Conservation (phyloP, 148 eudicot genomes). For the Bassia scoparia region DNA sequence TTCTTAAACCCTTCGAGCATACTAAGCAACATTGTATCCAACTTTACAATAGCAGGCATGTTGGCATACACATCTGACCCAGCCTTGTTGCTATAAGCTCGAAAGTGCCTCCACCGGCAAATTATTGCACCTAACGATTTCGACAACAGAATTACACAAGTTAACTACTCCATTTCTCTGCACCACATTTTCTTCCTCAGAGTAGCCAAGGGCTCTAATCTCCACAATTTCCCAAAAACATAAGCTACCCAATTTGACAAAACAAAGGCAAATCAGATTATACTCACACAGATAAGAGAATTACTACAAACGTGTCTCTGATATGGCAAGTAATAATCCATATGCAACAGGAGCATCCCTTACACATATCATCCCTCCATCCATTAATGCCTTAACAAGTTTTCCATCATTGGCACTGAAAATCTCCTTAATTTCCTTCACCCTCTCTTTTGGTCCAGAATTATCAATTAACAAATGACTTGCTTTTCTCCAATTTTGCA, state of each 20-base stretch:
- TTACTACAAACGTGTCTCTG: too few relatives aligned
- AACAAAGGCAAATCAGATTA: conserved; percentile 1
- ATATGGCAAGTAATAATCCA: too few relatives aligned
- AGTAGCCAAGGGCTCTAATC: conserved; percentile 79
- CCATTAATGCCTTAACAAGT: too few relatives aligned
- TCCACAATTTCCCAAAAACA: conserved; percentile 88
- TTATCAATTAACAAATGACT: too few relatives aligned
- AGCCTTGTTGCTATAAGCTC: conserved; percentile 87
- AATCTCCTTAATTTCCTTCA: too few relatives aligned
- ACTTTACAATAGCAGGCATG: conserved; percentile 85
- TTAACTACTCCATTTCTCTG: conserved; percentile 92
- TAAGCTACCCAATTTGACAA: conserved; percentile 46
- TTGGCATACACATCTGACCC: conserved; percentile 77
- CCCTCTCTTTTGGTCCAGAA: too few relatives aligned
- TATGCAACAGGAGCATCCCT: too few relatives aligned
- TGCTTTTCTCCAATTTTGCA: too few relatives aligned
- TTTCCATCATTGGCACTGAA: too few relatives aligned
- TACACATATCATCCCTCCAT: too few relatives aligned
- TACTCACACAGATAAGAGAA: neutral
- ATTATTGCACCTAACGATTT: conserved; percentile 70
- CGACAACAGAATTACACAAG: conserved; percentile 93
- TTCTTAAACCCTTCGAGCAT: conserved; percentile 86
- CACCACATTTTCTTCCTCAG: conserved; percentile 86
- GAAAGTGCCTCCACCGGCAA: conserved; percentile 75
- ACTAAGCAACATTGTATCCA: conserved; percentile 74